A percentile compares a stretch with the other conserved stretches of the same genome.
phyloP scores from a whole-genome alignment of 257 asterid species.

The Nicotiana paniculata region DNA sequence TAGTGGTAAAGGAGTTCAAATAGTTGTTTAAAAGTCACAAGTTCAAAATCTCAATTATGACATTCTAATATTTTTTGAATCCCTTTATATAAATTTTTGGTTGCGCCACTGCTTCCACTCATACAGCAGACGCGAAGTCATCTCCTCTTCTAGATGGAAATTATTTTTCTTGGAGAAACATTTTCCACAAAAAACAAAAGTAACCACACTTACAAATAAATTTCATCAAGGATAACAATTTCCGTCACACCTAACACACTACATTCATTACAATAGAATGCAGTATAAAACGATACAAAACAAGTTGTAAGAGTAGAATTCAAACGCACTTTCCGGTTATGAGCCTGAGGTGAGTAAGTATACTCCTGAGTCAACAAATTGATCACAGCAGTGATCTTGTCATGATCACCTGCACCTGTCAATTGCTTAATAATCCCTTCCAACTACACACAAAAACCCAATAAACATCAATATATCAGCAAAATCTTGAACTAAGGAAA shows the following conservation, averaged over 20 bases:
- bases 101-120: background rate
- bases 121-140: background rate
- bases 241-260: background rate
- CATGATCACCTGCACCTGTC: constrained; percentile 64
- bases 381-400: constrained; percentile 70
- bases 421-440: constrained; percentile 95
- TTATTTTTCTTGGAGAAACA: background rate
- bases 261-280: background rate
- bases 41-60: too few relatives aligned
- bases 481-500: constrained; percentile 6
- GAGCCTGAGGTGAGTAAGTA: constrained; percentile 79
- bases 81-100: too few relatives aligned
- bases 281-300: too few relatives aligned
- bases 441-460: constrained; percentile 38
- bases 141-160: background rate
- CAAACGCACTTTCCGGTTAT: constrained; percentile 74
- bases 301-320: background rate
- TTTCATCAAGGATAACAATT: background rate
- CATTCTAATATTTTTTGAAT: too few relatives aligned
- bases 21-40: too few relatives aligned
- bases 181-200: background rate
- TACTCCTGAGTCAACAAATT: constrained; percentile 69
- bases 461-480: constrained; percentile 21
- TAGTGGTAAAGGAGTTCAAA: too few relatives aligned
- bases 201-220: background rate